Evolutionary conservation across 495 filamentous ascomycete species (phyloP).

Genomic region (Neurospora sublineolata): DNA sequence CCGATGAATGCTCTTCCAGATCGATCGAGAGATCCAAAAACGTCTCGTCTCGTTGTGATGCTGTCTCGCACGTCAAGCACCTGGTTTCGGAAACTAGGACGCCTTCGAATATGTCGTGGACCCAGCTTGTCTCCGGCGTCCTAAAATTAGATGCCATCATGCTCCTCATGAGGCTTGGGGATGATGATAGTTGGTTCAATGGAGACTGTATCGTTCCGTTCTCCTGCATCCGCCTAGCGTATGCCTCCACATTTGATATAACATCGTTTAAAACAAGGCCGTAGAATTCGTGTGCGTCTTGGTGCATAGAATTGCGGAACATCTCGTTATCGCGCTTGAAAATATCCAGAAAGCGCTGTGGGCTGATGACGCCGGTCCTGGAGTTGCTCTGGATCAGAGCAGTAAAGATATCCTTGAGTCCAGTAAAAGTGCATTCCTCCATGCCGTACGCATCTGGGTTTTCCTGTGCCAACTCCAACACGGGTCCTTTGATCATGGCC

Average conservation of each 20-base stretch:
- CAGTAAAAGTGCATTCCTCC: slow-evolving; percentile 88
- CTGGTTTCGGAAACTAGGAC: slow-evolving; percentile 91
- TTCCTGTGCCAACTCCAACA: slow-evolving; percentile 67
- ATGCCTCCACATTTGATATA: slow-evolving; percentile 81
- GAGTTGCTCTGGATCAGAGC: slow-evolving; percentile 71
- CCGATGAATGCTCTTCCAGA: slow-evolving; percentile 88
- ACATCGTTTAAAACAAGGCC: slow-evolving; percentile 93
- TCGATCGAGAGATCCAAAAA: slow-evolving; percentile 96
- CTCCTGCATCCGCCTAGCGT: slow-evolving; percentile 47
- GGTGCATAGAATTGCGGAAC: slow-evolving; percentile 94
- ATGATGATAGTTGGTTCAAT: slow-evolving; percentile 33
- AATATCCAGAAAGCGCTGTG: slow-evolving; percentile 85
- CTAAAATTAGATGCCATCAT: slow-evolving; percentile 20
- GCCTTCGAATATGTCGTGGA: slow-evolving; percentile 94
- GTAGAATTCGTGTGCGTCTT: slow-evolving; percentile 96
- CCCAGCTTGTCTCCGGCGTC: slow-evolving; percentile 64
- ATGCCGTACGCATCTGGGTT: slow-evolving; percentile 77
- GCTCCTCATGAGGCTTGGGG: slow-evolving; percentile 32
- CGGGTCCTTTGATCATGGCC: slow-evolving; percentile 74
- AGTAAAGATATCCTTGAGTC: slow-evolving; percentile 92
- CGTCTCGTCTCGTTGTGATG: slow-evolving; percentile 87
- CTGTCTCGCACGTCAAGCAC: slow-evolving; percentile 91
- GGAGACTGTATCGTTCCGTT: slow-evolving; percentile 24
- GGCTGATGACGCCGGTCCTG: slow-evolving; percentile 83
- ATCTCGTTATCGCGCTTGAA: slow-evolving; percentile 91